Base-by-base conservation (phyloP, 805 yeast genomes). In the Wickerhamomyces bovis region DNA sequence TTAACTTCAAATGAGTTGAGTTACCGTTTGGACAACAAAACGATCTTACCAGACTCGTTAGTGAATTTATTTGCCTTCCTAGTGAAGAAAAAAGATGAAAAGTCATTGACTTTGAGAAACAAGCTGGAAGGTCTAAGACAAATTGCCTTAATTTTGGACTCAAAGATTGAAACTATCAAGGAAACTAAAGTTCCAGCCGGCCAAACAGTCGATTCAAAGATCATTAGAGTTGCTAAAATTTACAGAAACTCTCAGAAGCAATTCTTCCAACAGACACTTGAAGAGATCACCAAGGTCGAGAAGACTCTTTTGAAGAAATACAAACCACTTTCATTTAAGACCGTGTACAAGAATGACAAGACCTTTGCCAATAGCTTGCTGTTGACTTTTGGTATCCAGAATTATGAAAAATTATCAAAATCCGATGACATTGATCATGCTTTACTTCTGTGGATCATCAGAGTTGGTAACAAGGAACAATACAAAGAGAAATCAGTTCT, bases 391-490 rank as follows among this genome's bases (percentile, higher is more conserved):
- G 90, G 89, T 9, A 71, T 79, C 11, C 62, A 75, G 3, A 69
- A 71, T 19, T 80, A 73, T 54, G 81, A 78, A 5, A 80, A 77
- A 41, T 55, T 85, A 15, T 38, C 48, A 8, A 56, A 73, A 2
- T 68, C 76, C 39, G 69, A 72, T 38, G 70, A 79, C 41, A 65
- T 79, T 47, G 82, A 81, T 46, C 84, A 81, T 53, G 75, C 76
- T 2, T 67, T 85, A 62, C 61, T 82, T 19, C 62, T 85, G 36
- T 85, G 83, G 78, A 66, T 85, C 22, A 76, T 85, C 31, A 70
- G 89, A 54, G 74, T 78, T 47, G 66, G 70, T 47, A 83, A 81
- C 58, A 68, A 66, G 25, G 61, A 61, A 18, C 57, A 58, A 9
- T 73, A 68, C 33, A 15, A 44, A 13, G 56, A 46, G 6, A 62